phyloP scores from a whole-genome alignment of 2,329 filamentous ascomycete genomes.

The Botryosphaeria agaves region DNA sequence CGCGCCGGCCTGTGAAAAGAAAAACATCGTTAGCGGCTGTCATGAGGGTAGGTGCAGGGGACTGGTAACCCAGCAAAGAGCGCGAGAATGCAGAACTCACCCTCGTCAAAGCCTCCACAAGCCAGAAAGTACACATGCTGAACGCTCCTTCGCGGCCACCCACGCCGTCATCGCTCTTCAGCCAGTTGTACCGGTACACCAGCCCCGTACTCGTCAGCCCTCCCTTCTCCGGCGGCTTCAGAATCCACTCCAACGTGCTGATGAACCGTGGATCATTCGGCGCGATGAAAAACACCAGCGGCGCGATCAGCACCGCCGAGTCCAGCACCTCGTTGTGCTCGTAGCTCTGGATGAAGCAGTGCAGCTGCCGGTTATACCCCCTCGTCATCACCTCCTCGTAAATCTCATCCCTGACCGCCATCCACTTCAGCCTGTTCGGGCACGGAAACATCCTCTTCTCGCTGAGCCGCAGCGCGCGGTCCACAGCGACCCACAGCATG shows the following conservation, averaged over 20 bases:
- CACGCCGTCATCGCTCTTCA: conserved; percentile 52
- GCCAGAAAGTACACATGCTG: conserved; percentile 71
- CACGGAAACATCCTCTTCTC: conserved; percentile 64
- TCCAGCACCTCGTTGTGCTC: conserved; percentile 54
- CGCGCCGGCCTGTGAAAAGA: conserved; percentile 11
- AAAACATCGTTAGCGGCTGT: not conserved
- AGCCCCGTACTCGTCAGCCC: conserved; percentile 59
- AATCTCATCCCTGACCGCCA: conserved; percentile 45
- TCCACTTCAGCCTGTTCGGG: conserved; percentile 49
- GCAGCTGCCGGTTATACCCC: conserved; percentile 54
- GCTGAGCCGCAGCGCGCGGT: conserved; percentile 53
- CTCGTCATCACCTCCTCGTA: conserved; percentile 68
- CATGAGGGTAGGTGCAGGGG: not conserved
- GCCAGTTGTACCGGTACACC: conserved; percentile 58
- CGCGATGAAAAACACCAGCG: conserved; percentile 63
- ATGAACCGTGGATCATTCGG: conserved; percentile 63
- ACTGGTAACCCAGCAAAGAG: not conserved
- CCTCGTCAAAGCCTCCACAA: conserved; percentile 60
- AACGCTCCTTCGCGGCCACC: conserved; percentile 62
- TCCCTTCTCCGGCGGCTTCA: conserved; percentile 55
- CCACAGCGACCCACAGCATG: conserved; percentile 70
- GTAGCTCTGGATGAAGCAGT: conserved; percentile 60
- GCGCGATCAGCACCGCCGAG: conserved; percentile 58
- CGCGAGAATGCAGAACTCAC: conserved; percentile 30
- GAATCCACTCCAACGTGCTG: conserved; percentile 53